These are phyloP conservation scores for Dictyostelium citrinum DNA, from an alignment of 78 protist species.

Conservation along the genomic window DNA sequence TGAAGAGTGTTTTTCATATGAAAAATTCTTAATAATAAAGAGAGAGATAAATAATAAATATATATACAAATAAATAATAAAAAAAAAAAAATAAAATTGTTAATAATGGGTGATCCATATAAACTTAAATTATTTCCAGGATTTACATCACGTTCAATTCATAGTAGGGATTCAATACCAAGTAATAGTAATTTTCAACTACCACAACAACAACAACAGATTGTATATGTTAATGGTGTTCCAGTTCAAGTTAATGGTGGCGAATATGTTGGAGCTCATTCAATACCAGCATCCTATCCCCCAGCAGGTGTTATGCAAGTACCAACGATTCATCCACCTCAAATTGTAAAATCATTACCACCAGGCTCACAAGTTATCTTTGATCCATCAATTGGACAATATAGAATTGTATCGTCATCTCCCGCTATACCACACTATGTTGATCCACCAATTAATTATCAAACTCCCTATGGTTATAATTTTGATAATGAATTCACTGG, in stretches of 20 bases:
- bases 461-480: background rate
- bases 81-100: background rate
- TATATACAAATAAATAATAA: background rate
- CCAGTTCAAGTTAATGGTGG: constrained; percentile 7
- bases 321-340: background rate
- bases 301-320: background rate
- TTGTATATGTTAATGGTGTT: background rate
- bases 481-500: background rate
- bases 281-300: background rate
- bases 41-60: background rate
- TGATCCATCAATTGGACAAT: background rate
- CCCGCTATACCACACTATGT: background rate
- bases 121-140: background rate
- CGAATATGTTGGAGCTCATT: background rate
- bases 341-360: background rate
- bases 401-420: background rate
- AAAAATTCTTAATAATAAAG: background rate
- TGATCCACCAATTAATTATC: background rate
- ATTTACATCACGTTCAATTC: background rate
- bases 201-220: background rate
- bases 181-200: background rate
- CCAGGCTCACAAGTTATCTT: background rate
- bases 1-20: background rate
- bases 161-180: background rate
- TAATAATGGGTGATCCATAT: background rate